Conservation (phyloP, 2,329 filamentous ascomycete species). For the Colletotrichum musicola region DNA sequence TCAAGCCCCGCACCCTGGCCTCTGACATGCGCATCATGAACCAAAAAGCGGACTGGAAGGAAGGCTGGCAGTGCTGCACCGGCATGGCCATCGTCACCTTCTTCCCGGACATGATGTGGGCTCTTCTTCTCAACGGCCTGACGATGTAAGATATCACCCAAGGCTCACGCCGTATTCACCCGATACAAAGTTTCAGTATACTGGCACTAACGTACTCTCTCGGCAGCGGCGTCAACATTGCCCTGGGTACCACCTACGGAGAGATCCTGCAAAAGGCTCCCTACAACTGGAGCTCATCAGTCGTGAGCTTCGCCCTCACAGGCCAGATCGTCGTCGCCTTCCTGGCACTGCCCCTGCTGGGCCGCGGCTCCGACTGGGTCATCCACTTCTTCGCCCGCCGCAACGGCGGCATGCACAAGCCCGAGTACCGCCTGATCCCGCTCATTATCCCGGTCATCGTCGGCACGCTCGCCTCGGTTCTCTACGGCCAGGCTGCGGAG, state of each 20-base stretch:
- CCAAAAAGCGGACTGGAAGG: constrained; percentile 53
- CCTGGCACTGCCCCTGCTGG: constrained; percentile 53
- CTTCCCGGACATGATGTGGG: constrained; percentile 58
- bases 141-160: constrained; percentile 16
- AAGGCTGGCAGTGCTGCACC: constrained; percentile 41
- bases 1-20: constrained; percentile 49
- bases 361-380: constrained; percentile 53
- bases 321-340: constrained; percentile 55
- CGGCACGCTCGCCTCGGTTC: constrained; percentile 51
- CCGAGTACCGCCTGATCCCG: constrained; percentile 53
- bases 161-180: neutral
- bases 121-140: constrained; percentile 50
- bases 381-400: constrained; percentile 51
- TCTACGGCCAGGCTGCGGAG: constrained; percentile 53
- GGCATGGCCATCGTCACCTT: constrained; percentile 49
- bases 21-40: constrained; percentile 55
- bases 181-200: constrained; percentile 21
- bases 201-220: constrained; percentile 46
- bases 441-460: constrained; percentile 52
- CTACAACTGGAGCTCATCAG: constrained; percentile 53
- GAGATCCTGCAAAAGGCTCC: constrained; percentile 49
- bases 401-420: constrained; percentile 55
- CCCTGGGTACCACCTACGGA: constrained; percentile 56
- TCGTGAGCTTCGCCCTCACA: constrained; percentile 52
- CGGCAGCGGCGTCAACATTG: constrained; percentile 54